These are phyloP conservation scores for Prototheca cutis DNA, from an alignment of 163 green algal species.

Conservation along the genomic window DNA sequence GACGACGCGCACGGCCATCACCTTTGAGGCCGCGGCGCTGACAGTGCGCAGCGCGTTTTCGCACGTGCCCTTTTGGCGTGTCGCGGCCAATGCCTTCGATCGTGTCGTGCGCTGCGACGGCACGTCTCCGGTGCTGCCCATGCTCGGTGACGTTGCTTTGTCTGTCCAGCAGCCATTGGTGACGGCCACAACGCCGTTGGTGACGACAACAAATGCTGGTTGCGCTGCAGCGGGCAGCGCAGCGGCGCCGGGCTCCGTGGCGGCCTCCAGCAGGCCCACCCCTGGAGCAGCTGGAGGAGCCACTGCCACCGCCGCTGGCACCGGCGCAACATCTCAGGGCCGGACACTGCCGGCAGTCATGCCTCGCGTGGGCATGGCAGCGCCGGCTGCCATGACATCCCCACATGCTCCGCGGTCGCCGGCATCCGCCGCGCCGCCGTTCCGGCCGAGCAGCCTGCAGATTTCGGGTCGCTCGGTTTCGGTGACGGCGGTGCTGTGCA, in stretches of 20 bases:
- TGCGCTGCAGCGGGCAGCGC: not conserved
- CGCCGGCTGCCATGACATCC: slow-evolving; percentile 6
- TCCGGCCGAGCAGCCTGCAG: slow-evolving; percentile 37
- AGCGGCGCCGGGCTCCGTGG: not conserved
- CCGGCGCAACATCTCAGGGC: no score
- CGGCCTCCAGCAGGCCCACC: no score
- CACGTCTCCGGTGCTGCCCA: not conserved
- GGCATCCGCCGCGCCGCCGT: slow-evolving; percentile 17
- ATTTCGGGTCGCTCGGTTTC: slow-evolving; percentile 29
- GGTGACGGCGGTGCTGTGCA: slow-evolving; percentile 65
- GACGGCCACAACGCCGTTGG: no score
- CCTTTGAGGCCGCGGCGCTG: slow-evolving; percentile 29
- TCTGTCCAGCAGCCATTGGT: no score
- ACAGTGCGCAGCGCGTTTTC: slow-evolving; percentile 51
- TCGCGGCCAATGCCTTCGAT: slow-evolving; percentile 25
- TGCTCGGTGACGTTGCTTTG: not conserved
- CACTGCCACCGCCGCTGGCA: no score
- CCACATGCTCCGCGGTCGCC: slow-evolving; percentile 5
- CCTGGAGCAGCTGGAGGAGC: not conserved
- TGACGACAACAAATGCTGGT: no score
- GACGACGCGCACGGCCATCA: slow-evolving; percentile 22
- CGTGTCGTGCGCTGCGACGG: slow-evolving; percentile 14
- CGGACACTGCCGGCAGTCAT: no score
- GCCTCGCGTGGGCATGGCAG: no score
- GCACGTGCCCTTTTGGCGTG: slow-evolving; percentile 56